Percentiles rank a stretch among this genome's conserved stretches.
Evolutionary conservation across 2,329 filamentous ascomycete species (phyloP).

Genomic region (Nigrospora oryzae): DNA sequence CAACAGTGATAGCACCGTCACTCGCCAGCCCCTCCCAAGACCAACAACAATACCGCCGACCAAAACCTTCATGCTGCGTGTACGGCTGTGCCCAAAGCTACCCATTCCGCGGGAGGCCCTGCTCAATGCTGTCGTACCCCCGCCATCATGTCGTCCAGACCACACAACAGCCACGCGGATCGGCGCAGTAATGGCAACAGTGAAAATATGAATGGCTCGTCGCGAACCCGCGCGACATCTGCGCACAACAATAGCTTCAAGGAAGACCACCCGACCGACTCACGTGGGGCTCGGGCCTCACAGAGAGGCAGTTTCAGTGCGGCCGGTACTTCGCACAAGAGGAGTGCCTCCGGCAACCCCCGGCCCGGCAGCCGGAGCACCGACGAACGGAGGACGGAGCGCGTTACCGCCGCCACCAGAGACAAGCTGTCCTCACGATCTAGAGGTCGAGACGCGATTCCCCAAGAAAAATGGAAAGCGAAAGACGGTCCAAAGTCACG

Average conservation of each 20-base stretch:
- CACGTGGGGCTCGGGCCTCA: neutral
- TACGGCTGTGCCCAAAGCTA: constrained; percentile 3
- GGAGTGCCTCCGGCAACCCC: constrained; percentile 48
- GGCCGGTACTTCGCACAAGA: constrained; percentile 40
- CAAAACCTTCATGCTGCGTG: no score
- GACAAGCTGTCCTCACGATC: constrained; percentile 54
- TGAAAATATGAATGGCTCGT: constrained; percentile 12
- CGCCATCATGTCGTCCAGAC: constrained; percentile 23
- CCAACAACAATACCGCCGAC: no score
- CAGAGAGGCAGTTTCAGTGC: constrained; percentile 5
- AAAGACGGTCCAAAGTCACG: constrained; percentile 33
- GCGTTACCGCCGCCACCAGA: constrained; percentile 47
- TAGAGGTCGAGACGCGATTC: constrained; percentile 35
- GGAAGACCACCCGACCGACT: neutral
- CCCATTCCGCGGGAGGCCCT: constrained; percentile 1
- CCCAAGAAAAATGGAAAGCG: constrained; percentile 21
- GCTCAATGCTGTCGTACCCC: constrained; percentile 15
- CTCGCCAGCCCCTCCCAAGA: no score
- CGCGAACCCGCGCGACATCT: constrained; percentile 22
- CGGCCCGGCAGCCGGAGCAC: constrained; percentile 37
- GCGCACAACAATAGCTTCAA: constrained; percentile 2
- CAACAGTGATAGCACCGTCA: no score
- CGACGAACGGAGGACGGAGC: constrained; percentile 50
- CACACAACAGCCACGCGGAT: constrained; percentile 25
- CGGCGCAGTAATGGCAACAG: constrained; percentile 32